Base-by-base conservation (phyloP, 2,329 filamentous ascomycete genomes). In the Metarhizium sp. region DNA sequence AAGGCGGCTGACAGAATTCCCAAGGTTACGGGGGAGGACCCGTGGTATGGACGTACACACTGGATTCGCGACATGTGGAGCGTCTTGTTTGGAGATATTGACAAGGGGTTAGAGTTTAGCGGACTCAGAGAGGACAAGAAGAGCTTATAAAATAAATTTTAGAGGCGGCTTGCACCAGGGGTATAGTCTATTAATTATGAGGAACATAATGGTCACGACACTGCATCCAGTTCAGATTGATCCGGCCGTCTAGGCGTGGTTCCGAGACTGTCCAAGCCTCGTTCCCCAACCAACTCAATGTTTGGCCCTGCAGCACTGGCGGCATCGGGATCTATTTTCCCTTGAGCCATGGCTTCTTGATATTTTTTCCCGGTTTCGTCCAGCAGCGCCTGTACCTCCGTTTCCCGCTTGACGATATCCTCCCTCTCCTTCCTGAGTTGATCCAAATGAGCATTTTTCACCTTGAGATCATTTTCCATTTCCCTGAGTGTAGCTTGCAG, bases 361-460 rank as follows among this genome's bases (percentile, higher is more conserved):
- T 80, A 80, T 59, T 78, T 79, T 58, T 88, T 84, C 0, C 89
- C 91, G 0, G 90, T 89, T 67, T 94, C 86, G 66, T 90, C 86
- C 53, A 97, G 73, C 54, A 95, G 73, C 20, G 79, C 78, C 70
- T 96, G 92, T 0, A 96, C 87, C 68, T 94, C 88, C 5, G 76
- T 79, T 70, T 96, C 88, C 56, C 90, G 78, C 59, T 79, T 76
- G 4, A 79, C 71, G 46, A 96, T 79, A 34, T 87, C 81, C 3
- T 76, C 73, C 64, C 86, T 88, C 66, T 95, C 89, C 57, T 76
- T 75, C 61, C 82, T 78, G 51, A 92, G 72, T 50, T 82, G 82
- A 61, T 85, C 81, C 66, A 94, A 82, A 58, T 80, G 78, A 54
- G 75, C 75, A 55, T 83, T 74, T 65, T 87, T 85, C 51, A 75